Evolutionary conservation across 352 stramenopile species (phyloP).

Genomic region (Pythium plurisporium): DNA sequence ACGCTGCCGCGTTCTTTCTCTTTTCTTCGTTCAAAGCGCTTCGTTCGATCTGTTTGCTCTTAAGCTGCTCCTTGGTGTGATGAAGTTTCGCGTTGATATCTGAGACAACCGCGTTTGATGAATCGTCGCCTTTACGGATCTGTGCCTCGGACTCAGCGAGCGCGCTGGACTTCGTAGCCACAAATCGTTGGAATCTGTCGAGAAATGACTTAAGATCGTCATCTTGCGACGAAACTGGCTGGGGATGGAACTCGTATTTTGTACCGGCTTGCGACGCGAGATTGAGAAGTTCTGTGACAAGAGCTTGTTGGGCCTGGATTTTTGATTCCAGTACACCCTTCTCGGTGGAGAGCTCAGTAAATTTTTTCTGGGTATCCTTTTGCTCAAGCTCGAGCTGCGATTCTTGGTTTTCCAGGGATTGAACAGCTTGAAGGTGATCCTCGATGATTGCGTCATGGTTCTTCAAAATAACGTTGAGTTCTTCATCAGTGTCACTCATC

Average conservation of each 20-base stretch:
- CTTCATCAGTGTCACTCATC: conserved; percentile 69
- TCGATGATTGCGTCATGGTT: conserved; percentile 56
- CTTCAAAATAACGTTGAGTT: conserved; percentile 44
- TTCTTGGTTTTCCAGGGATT: conserved; percentile 31
- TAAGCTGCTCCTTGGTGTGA: conserved; percentile 42
- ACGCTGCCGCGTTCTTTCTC: conserved; percentile 24
- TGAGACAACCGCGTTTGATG: conserved; percentile 39
- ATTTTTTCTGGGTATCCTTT: conserved; percentile 26
- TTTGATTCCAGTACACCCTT: conserved; percentile 54
- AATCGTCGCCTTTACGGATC: conserved; percentile 42
- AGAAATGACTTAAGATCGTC: conserved; percentile 53
- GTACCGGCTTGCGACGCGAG: conserved; percentile 36
- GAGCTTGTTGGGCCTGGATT: conserved; percentile 39
- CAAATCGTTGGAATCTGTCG: conserved; percentile 37
- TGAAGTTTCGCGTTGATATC: conserved; percentile 52
- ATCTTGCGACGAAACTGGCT: conserved; percentile 44
- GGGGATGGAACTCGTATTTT: conserved; percentile 58
- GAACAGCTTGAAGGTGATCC: conserved; percentile 32
- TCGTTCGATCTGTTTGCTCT: conserved; percentile 39
- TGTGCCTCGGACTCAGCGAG: conserved; percentile 34
- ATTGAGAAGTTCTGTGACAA: conserved; percentile 39
- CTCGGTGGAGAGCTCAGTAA: conserved; percentile 27
- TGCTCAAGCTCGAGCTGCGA: conserved; percentile 28
- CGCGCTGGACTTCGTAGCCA: conserved; percentile 36
- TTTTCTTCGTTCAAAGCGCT: conserved; percentile 41